A percentile compares a stretch with the other conserved stretches of the same genome.
These are phyloP conservation scores for Sugiyamaella novakii DNA, from an alignment of 1,139 yeast species.

Conservation along the genomic window DNA sequence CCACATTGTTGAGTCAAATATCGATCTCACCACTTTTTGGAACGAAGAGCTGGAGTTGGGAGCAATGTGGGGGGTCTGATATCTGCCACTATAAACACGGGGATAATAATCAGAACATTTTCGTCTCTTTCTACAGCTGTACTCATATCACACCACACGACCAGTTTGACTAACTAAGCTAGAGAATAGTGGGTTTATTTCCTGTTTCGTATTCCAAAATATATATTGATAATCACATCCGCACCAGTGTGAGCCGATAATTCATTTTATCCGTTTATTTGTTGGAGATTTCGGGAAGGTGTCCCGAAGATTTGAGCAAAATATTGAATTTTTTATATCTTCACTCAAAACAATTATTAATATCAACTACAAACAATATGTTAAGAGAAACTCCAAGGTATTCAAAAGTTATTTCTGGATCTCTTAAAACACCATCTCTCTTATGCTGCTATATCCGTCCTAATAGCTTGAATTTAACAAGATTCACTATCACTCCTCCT, in stretches of 20 bases:
- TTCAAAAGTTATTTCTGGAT: background rate
- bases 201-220: too few species aligned
- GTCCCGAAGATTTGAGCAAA: background rate
- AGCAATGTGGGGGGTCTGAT: background rate
- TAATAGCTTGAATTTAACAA: background rate
- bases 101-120: background rate
- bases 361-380: background rate
- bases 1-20: too few species aligned
- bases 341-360: background rate
- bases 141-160: background rate
- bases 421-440: background rate
- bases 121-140: background rate
- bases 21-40: background rate
- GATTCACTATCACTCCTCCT: background rate
- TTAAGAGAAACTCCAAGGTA: background rate
- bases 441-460: background rate
- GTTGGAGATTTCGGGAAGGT: constrained; percentile 1
- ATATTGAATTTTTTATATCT: background rate
- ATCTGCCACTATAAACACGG: too few species aligned
- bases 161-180: background rate
- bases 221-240: background rate
- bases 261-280: background rate
- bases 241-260: background rate
- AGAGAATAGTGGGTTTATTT: too few species aligned
- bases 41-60: background rate